Evolutionary conservation across 495 filamentous ascomycete species (phyloP), one percentile per base, ranked within the genome.

Genomic region (Coniosporium apollinis): DNA sequence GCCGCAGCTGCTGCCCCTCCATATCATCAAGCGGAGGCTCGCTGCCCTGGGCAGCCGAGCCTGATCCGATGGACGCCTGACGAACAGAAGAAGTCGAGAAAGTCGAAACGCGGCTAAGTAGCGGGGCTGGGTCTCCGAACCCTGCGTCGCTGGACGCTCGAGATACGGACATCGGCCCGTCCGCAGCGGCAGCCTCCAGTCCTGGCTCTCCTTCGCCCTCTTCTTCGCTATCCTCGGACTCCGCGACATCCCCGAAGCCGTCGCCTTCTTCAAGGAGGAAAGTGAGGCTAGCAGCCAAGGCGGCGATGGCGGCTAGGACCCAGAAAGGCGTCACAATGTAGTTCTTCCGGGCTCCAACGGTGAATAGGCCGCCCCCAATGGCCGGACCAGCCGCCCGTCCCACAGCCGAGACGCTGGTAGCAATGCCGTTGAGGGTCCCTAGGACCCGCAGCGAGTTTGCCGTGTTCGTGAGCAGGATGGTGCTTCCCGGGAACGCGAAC

Each of bases 391-490:
- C 47, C 1, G 81, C 84, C 19, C 83, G 63, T 6, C 85, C 85
- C 14, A 94, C 47, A 0, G 80, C 82, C 42, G 73, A 76, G 20
- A 85, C 65, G 32, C 75, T 76, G 1, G 82, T 86, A 1, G 79
- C 81, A 34, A 93, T 72, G 0, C 87, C 87, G 50, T 96, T 96
- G 33, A 96, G 58, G 1, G 86, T 92, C 0, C 85, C 87, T 5
- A 94, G 67, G 30, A 91, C 67, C 20, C 69, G 60, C 21, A 94
- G 58, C 30, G 70, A 79, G 0, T 62, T 55, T 1, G 84, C 84
- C 13, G 77, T 82, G 57, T 94, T 96, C 30, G 86, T 93, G 13
- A 96, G 62, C 14, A 94, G 56, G 46, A 94, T 91, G n/a, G 79
- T 89, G 11, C 66, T 75, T 51, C 78, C 84, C 1, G 87, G 87